Percentiles rank a stretch among this genome's conserved stretches.
These are phyloP conservation scores for Arctium lappa DNA, from an alignment of 129 eudicot genomes.

Conservation along the genomic window DNA sequence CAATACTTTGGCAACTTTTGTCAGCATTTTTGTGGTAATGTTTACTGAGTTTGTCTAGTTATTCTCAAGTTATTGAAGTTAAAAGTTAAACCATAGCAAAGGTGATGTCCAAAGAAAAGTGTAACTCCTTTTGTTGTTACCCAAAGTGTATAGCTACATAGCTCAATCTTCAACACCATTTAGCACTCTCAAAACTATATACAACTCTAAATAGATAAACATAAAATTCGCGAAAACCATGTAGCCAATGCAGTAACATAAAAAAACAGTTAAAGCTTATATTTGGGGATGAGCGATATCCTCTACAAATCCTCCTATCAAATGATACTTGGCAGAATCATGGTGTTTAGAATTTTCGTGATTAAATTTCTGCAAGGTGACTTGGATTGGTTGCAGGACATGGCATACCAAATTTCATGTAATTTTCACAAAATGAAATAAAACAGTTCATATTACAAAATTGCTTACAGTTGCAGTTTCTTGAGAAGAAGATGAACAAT, in stretches of 20 bases:
- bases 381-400: neutral
- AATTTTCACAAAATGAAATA: neutral
- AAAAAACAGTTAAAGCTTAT: too few relatives aligned
- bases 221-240: neutral
- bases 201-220: neutral
- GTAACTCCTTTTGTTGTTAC: neutral
- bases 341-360: neutral
- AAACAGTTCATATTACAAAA: neutral
- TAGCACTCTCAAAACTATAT: neutral
- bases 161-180: neutral
- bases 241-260: neutral
- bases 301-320: neutral
- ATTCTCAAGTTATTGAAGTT: neutral
- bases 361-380: neutral
- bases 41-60: neutral
- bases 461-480: constrained; percentile 39
- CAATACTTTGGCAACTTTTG: neutral
- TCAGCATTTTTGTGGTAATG: neutral
- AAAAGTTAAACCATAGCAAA: neutral
- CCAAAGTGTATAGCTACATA: neutral
- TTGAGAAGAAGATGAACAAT: constrained; percentile 18
- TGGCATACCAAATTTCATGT: neutral
- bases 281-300: neutral
- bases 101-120: neutral
- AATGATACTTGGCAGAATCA: neutral